Evolutionary conservation across 2,329 filamentous ascomycete species (phyloP), one percentile per base, ranked within the genome.

Genomic region (Hymenoscyphus repandus): DNA sequence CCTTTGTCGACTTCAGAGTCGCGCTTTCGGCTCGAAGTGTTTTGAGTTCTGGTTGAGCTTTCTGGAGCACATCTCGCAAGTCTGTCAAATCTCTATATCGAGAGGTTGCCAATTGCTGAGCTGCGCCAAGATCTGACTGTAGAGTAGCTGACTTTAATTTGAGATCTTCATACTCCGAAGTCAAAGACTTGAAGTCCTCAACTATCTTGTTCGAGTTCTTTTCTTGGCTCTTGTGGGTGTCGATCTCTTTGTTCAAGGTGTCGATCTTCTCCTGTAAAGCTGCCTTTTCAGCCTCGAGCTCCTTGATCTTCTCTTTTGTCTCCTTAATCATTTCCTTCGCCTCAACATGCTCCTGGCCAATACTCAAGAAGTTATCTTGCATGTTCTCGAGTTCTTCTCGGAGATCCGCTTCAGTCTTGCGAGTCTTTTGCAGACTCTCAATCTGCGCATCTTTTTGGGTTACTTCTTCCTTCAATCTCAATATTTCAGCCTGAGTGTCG

Each of bases 61-160:
- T 95, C 58, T 90, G 85, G 30, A 96, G 69, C 2, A 91, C 75
- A 54, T 92, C 87, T 17, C 85, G 80, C 41, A 96, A 73, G 27
- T 95, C 88, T 0, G 84, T 85, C 1, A 96, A 73, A 53, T 97
- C 91, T 67, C 90, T 95, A 73, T 90, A 97, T 30, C 93, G 79
- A 13, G 81, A 86, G 54, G 95, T 85, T 0, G 93, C 90, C 11
- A 97, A 78, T 68, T 95, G 83, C 66, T 96, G 85, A 0, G 91
- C 86, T 2, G 90, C 90, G 1, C 83, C 86, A 2, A 97, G 77
- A 64, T 99, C 92, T 0, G 86, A 88, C 63, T 95, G 84, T 15
- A 96, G 69, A 0, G 79, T 78, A 1, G 80, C 74, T 0, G 84
- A 80, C 66, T 85, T 89, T 17, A 76, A 70, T 68, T 87, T 90